These are phyloP conservation scores for Noccaea caerulescens DNA, from an alignment of 345 rosid species.

Conservation along the genomic window DNA sequence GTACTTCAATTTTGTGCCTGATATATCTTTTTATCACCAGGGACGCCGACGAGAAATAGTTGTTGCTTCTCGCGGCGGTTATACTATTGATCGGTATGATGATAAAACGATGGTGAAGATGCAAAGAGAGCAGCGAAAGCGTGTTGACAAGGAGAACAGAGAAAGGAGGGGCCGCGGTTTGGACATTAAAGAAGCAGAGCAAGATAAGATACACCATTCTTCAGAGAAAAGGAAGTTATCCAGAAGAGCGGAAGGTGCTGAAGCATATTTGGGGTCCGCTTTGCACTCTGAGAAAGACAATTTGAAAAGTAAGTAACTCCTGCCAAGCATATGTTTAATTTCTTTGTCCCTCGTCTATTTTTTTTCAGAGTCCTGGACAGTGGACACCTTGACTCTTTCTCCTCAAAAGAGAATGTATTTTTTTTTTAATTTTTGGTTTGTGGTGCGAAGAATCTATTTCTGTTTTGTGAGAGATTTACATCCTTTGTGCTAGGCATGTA, in stretches of 20 bases:
- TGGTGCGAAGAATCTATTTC: conserved; percentile 7
- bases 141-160: conserved; percentile 68
- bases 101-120: conserved; percentile 61
- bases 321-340: conserved; percentile 15
- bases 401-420: background rate
- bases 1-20: conserved; percentile 31
- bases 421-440: conserved; percentile 2
- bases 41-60: conserved; percentile 73
- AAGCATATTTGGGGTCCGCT: conserved; percentile 56
- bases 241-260: conserved; percentile 72
- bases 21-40: conserved; percentile 47
- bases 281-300: conserved; percentile 51
- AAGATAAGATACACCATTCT: conserved; percentile 62
- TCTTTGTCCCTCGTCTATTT: conserved; percentile 2
- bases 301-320: conserved; percentile 43
- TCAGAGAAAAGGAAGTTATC: conserved; percentile 63
- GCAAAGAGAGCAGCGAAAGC: conserved; percentile 78
- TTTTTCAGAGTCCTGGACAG: conserved; percentile 21
- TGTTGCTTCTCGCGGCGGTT: conserved; percentile 60
- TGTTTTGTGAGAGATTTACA: conserved; percentile 29
- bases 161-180: conserved; percentile 69
- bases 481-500: conserved; percentile 37
- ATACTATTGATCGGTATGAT: conserved; percentile 73
- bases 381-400: conserved; percentile 15
- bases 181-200: conserved; percentile 72